A percentile compares a stretch with the other conserved stretches of the same genome.
Conservation (phyloP, 2,329 filamentous ascomycete species). For the Ilyonectria sp. region DNA sequence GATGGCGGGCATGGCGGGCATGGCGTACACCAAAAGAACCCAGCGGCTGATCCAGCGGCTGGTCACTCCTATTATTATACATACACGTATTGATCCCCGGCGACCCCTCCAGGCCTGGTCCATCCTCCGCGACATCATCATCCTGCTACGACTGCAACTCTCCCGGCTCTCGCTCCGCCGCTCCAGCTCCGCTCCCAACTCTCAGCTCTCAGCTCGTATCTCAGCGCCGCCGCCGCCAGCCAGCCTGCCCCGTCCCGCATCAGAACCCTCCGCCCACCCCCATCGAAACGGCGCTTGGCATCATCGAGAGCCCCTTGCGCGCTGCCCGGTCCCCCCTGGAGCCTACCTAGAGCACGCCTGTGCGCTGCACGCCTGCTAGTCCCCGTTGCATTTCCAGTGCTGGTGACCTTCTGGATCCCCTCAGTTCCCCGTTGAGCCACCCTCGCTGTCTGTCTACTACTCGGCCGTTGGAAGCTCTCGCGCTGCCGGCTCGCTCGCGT, state of each 20-base stretch:
- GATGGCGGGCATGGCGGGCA: slow-evolving; percentile 8
- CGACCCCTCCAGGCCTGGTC: slow-evolving; percentile 20
- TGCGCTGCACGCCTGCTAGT: slow-evolving; percentile 19
- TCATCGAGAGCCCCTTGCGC: slow-evolving; percentile 21
- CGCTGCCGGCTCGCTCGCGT: slow-evolving; percentile 8
- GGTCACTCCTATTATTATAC: slow-evolving; percentile 32
- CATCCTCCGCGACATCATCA: slow-evolving; percentile 22
- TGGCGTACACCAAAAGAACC: slow-evolving; percentile 16
- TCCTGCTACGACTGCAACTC: slow-evolving; percentile 16
- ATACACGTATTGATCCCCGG: slow-evolving; percentile 33
- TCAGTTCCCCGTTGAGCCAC: slow-evolving; percentile 24
- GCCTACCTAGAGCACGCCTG: slow-evolving; percentile 22
- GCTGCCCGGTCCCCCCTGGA: slow-evolving; percentile 27
- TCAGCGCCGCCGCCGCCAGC: slow-evolving; percentile 9
- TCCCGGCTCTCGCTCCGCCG: slow-evolving; percentile 8
- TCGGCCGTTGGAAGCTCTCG: slow-evolving; percentile 8
- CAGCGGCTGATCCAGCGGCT: slow-evolving; percentile 14
- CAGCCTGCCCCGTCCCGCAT: slow-evolving; percentile 23
- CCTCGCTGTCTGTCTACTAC: slow-evolving; percentile 12
- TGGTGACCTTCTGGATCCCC: slow-evolving; percentile 31
- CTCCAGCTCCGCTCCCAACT: background rate
- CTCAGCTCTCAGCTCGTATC: slow-evolving; percentile 30
- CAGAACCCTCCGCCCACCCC: slow-evolving; percentile 23
- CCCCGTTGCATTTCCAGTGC: slow-evolving; percentile 16
- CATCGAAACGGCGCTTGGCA: slow-evolving; percentile 30